Conservation (phyloP, 495 filamentous ascomycete species). For the Penicillium canescens region DNA sequence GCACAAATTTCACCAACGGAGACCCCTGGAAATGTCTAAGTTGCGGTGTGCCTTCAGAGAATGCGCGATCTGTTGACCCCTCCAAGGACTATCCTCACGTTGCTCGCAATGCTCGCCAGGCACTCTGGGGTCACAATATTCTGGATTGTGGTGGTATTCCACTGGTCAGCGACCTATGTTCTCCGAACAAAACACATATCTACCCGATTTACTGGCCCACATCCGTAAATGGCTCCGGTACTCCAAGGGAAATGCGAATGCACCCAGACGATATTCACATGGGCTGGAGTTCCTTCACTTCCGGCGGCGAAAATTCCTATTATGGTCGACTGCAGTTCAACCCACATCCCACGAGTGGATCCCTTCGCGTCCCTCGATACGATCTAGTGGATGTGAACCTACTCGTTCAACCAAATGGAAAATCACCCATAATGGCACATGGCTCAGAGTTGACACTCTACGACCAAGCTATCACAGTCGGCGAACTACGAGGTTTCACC, state of each 20-base stretch:
- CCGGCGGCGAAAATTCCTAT: constrained; percentile 12
- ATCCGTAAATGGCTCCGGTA: constrained; percentile 7
- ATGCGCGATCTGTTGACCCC: constrained; percentile 5
- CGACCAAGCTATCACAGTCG: constrained; percentile 16
- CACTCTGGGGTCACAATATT: constrained; percentile 19
- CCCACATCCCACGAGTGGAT: constrained; percentile 9
- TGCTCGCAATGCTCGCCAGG: constrained; percentile 13
- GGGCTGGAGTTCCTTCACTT: constrained; percentile 20
- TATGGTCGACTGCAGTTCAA: constrained; percentile 26
- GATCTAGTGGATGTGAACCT: constrained; percentile 24
- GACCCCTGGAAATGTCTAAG: constrained; percentile 25
- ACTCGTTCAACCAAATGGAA: constrained; percentile 6
- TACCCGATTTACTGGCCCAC: constrained; percentile 22
- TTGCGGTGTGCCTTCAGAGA: constrained; percentile 16
- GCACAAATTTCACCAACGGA: constrained; percentile 14
- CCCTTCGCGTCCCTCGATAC: constrained; percentile 15
- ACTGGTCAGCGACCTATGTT: constrained; percentile 13
- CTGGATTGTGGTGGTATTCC: constrained; percentile 13
- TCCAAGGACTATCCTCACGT: constrained; percentile 19
- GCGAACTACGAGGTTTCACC: constrained; percentile 25
- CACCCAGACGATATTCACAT: constrained; percentile 25
- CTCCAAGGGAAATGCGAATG: constrained; percentile 20
- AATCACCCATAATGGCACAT: not conserved
- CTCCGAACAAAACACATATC: constrained; percentile 17
- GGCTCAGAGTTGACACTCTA: constrained; percentile 13